Evolutionary conservation across 345 rosid genomes (phyloP).

Genomic region (Luvunga scandens): DNA sequence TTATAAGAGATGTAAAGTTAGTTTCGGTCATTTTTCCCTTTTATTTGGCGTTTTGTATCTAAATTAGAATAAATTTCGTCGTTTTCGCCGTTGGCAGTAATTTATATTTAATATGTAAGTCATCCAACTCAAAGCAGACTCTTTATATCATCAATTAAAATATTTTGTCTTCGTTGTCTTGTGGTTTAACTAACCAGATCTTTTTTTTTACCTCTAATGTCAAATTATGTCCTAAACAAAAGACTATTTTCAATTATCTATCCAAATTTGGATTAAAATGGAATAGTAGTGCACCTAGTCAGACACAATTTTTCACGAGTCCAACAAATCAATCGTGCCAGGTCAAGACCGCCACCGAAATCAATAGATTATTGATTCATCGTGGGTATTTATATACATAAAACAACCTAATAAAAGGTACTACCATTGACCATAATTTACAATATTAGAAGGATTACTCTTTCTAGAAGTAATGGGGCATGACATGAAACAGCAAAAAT

Average conservation of each 20-base stretch:
- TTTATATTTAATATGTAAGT: not conserved
- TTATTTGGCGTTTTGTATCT: too few species aligned
- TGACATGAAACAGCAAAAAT: not conserved
- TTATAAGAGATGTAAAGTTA: not conserved
- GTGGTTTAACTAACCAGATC: too few species aligned
- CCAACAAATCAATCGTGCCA: not conserved
- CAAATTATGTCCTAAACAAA: not conserved
- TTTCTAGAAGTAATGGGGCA: not conserved
- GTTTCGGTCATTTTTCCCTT: not conserved
- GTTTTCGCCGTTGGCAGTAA: too few species aligned
- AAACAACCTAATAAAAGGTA: not conserved
- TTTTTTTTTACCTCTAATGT: not conserved
- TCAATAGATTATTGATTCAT: not conserved
- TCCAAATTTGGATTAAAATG: constrained; percentile 3
- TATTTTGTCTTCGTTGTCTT: too few species aligned
- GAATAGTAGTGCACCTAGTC: not conserved
- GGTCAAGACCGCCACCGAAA: not conserved
- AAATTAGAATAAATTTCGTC: too few species aligned
- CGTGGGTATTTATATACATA: not conserved
- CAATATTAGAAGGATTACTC: not conserved
- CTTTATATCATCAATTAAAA: not conserved
- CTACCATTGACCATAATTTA: not conserved
- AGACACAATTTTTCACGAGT: not conserved
- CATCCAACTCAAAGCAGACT: not conserved
- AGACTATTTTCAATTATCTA: not conserved